Conservation (phyloP, 139 green algal species). For the Chlorella sp. region DNA sequence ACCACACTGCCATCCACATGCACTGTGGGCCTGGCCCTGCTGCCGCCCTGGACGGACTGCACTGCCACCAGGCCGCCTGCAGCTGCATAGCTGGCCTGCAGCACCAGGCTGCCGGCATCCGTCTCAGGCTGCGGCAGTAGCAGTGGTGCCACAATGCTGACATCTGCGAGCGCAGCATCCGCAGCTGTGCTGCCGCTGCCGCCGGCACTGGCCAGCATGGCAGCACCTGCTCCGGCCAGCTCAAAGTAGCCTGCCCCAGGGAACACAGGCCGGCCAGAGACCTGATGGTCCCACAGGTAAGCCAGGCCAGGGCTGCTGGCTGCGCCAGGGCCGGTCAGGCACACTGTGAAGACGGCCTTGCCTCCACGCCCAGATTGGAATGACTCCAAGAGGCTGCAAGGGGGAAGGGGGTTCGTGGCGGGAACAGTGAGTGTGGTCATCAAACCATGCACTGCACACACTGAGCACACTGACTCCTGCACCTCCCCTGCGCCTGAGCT, state of each 20-base stretch:
- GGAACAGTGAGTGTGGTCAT: too few species aligned
- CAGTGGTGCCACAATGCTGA: constrained; percentile 39
- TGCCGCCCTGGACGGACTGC: neutral
- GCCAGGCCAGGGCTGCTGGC: neutral
- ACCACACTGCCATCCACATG: neutral
- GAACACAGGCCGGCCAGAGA: constrained; percentile 39
- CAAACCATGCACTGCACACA: too few species aligned
- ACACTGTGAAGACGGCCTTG: neutral
- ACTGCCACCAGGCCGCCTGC: constrained; percentile 28
- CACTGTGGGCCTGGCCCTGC: neutral
- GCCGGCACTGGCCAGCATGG: constrained; percentile 1
- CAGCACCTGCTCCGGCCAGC: constrained; percentile 18
- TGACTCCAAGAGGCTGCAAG: constrained; percentile 17
- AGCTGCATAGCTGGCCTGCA: neutral
- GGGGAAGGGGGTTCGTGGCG: too few species aligned
- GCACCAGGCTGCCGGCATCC: neutral
- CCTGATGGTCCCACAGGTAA: constrained; percentile 58
- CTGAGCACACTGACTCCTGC: too few species aligned
- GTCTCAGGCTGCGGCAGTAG: constrained; percentile 18
- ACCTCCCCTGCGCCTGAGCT: neutral
- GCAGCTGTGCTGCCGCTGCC: neutral
- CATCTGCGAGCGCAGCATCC: neutral
- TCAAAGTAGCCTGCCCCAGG: constrained; percentile 50
- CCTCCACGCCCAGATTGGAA: neutral
- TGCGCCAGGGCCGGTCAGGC: neutral